A percentile compares a stretch with the other conserved stretches of the same genome.
Conservation (phyloP, 23 red algal genomes). For the Gracilaria gracilis region DNA sequence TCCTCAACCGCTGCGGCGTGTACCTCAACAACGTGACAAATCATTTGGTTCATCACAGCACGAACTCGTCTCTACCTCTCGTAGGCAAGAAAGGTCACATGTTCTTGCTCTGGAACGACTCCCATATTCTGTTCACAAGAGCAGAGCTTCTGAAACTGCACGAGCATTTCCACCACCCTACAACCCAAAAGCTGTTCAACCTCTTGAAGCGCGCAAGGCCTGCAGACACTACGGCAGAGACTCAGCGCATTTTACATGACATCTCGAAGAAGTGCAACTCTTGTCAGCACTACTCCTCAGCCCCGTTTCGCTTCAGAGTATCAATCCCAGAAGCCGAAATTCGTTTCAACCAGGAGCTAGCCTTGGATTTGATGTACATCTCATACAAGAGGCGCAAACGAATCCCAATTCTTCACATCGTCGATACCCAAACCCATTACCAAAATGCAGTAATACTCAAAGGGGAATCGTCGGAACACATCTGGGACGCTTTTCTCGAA, state of each 20-base stretch:
- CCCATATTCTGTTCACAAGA: conserved; percentile 6
- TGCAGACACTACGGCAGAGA: not conserved
- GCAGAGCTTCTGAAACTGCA: conserved; percentile 3
- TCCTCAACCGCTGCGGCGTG: not conserved
- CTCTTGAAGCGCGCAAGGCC: conserved; percentile 28
- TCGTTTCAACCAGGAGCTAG: conserved; percentile 37
- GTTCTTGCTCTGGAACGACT: not conserved
- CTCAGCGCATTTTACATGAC: not conserved
- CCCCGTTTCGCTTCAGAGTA: conserved; percentile 30
- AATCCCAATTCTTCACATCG: conserved; percentile 40
- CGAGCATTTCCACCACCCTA: conserved; percentile 27
- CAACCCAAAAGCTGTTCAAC: conserved; percentile 16
- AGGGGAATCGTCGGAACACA: conserved; percentile 17
- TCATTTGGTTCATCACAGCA: not conserved
- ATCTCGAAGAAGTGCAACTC: conserved; percentile 2
- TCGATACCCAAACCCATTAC: conserved; percentile 44
- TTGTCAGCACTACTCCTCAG: not conserved
- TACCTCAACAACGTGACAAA: conserved; percentile 9
- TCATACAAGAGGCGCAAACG: not conserved
- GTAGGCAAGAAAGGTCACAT: conserved; percentile 37
- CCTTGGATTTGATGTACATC: conserved; percentile 38
- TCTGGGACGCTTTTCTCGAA: conserved; percentile 41
- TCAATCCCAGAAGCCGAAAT: conserved; percentile 36
- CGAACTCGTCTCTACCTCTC: not conserved
- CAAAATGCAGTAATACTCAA: conserved; percentile 40